Conservation (phyloP, 176 grass and related monocot species). For the Alloteropsis semialata region DNA sequence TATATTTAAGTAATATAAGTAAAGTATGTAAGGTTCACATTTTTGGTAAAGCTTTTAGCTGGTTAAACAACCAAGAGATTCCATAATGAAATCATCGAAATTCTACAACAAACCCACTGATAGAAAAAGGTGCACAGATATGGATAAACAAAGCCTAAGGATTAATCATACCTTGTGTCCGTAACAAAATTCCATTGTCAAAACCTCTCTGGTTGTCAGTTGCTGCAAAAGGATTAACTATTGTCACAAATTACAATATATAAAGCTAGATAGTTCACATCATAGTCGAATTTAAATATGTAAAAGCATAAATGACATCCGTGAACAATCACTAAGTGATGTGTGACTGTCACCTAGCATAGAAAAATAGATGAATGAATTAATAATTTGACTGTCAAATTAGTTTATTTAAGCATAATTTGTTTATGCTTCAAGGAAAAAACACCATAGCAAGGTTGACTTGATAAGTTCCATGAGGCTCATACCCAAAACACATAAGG, state of each 20-base stretch:
- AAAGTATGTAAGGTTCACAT: background rate
- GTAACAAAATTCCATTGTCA: slow-evolving; percentile 93
- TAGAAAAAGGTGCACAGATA: background rate
- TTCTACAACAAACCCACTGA: background rate
- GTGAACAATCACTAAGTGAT: background rate
- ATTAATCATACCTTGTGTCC: slow-evolving; percentile 70
- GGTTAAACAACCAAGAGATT: background rate
- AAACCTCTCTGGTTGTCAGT: slow-evolving; percentile 73
- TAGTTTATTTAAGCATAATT: background rate
- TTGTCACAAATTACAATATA: slow-evolving; percentile 28
- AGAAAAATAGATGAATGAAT: background rate
- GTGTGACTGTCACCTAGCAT: too few species aligned
- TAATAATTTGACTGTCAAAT: background rate
- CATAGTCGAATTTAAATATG: slow-evolving; percentile 5
- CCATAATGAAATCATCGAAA: background rate
- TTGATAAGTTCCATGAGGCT: slow-evolving; percentile 19
- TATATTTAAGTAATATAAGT: background rate
- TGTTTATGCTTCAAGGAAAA: background rate
- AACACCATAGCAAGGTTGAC: background rate
- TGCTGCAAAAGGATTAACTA: slow-evolving; percentile 55
- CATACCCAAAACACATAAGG: slow-evolving; percentile 73
- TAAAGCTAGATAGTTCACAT: slow-evolving; percentile 5
- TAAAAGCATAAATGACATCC: background rate
- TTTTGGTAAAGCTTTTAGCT: background rate
- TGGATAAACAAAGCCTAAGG: background rate